Evolutionary conservation across 306 rosid species (phyloP), one percentile per base, ranked within the genome.

Genomic region (Sesbania bispinosa): DNA sequence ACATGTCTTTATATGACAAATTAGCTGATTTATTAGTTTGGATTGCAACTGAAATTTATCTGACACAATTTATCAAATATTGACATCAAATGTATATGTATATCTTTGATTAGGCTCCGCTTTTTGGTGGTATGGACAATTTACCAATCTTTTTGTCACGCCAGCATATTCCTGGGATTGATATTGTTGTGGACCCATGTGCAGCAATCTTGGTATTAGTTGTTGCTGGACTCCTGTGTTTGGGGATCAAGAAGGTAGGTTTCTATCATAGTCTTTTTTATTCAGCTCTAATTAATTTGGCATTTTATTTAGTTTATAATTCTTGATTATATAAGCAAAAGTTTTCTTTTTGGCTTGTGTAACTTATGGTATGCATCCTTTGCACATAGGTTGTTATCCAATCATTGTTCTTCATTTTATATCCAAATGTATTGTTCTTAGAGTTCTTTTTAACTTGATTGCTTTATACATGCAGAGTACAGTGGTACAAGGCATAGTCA

Each of bases 231-330:
- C 92, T 91, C 57, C 33, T 94, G 20, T 94, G 95, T 75, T 33
- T 79, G 38, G 99, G 99, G 77, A 89, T 94, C 87, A 94, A 94
- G 83, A 95, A 94, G 97, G 99, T 94, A 80, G 4, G 4, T 78
- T 55, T 20, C 41, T 72, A 29, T 18, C 23, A 38, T 48, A 13
- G 65, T 65, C 10, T 46, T 36, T 67, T 68, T 68, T 16, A 16
- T 30, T 14, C 24, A 32, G 42, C 11, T 10, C 9, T 14, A 9
- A 24, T 10, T 14, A 9, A 24, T 10, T 70, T 69, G 21, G 36
- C 20, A 46, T 16, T 27, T 39, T 32, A 11, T 7, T 20, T 57
- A 10, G 7, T 6, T 60, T 45, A 23, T 38, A 58, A 19, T 58
- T 59, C 48, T 29, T 32, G 27, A 30, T 4, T 50, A 32, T 27